These are phyloP conservation scores for Nepenthes gracilis DNA, from an alignment of 148 eudicot genomes.

Conservation along the genomic window DNA sequence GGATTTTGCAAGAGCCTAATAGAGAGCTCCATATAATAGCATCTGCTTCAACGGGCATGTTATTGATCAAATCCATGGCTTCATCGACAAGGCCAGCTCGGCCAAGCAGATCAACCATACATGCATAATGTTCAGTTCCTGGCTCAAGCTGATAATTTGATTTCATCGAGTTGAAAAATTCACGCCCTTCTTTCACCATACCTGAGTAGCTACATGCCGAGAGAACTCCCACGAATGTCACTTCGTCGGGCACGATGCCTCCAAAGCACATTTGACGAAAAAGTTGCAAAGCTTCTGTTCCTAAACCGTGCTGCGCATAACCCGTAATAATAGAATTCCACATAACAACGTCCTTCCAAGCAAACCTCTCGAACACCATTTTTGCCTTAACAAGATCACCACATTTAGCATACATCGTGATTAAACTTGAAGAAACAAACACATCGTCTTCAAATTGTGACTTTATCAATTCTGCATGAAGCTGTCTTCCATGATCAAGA, in stretches of 20 bases:
- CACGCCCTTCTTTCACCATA: conserved; percentile 34
- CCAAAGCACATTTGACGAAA: conserved; percentile 22
- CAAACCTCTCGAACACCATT: conserved; percentile 27
- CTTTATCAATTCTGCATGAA: conserved; percentile 31
- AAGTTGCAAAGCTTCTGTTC: conserved; percentile 20
- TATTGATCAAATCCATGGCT: conserved; percentile 30
- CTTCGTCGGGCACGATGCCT: conserved; percentile 26
- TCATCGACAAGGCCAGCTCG: conserved; percentile 37
- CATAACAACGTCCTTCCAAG: conserved; percentile 33
- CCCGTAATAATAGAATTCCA: conserved; percentile 48
- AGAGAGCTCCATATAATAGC: conserved; percentile 39
- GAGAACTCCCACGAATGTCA: conserved; percentile 43
- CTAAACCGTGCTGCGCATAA: conserved; percentile 27
- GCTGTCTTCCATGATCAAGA: conserved; percentile 38
- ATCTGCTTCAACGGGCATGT: conserved; percentile 32
- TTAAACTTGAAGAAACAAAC: conserved; percentile 31
- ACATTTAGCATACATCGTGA: conserved; percentile 38
- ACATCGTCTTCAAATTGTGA: conserved; percentile 28
- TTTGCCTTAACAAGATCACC: conserved; percentile 38
- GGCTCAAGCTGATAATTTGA: conserved; percentile 25
- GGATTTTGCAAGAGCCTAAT: conserved; percentile 35
- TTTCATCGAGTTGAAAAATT: conserved; percentile 30
- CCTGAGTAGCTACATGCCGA: conserved; percentile 44
- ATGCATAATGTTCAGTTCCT: conserved; percentile 35
- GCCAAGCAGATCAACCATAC: conserved; percentile 50